Conservation (phyloP, 768 basidiomycete species). For the Dentipellis fragilis region DNA sequence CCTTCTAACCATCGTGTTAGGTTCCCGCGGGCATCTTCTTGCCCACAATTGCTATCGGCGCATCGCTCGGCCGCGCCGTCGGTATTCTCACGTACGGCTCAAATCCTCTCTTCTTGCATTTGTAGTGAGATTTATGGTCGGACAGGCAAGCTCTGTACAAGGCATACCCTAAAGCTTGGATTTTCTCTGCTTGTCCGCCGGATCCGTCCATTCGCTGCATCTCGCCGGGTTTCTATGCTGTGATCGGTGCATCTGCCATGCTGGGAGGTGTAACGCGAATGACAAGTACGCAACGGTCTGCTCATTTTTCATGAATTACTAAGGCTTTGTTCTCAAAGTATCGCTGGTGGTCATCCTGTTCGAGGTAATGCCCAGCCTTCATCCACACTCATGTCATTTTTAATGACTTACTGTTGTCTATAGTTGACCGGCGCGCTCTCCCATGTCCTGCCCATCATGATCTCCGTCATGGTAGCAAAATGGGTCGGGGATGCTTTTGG, state of each 20-base stretch:
- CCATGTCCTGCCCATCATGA: conserved; percentile 77
- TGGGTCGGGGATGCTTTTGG: conserved; percentile 68
- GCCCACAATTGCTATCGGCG: conserved; percentile 68
- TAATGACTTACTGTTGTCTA: neutral
- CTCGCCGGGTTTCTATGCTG: conserved; percentile 69
- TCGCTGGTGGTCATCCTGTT: conserved; percentile 72
- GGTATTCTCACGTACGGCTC: conserved; percentile 51
- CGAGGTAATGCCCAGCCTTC: conserved; percentile 33
- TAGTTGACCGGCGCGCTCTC: conserved; percentile 72
- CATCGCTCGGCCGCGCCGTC: conserved; percentile 61
- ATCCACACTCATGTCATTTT: neutral
- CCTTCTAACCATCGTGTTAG: conserved; percentile 23
- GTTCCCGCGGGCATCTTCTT: conserved; percentile 70
- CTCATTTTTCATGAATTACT: neutral
- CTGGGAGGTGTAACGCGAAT: conserved; percentile 68
- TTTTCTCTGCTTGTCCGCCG: conserved; percentile 63
- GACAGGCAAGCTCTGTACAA: conserved; percentile 58
- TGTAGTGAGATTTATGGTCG: neutral
- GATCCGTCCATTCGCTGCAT: conserved; percentile 60
- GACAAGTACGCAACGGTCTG: conserved; percentile 42
- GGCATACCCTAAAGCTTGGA: conserved; percentile 57
- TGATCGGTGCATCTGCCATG: conserved; percentile 70
- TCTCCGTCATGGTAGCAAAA: conserved; percentile 67
- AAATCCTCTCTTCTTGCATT: neutral
- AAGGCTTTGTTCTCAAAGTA: conserved; percentile 27